These are phyloP conservation scores for Agaricus blazei DNA, from an alignment of 768 basidiomycete species.

Conservation along the genomic window DNA sequence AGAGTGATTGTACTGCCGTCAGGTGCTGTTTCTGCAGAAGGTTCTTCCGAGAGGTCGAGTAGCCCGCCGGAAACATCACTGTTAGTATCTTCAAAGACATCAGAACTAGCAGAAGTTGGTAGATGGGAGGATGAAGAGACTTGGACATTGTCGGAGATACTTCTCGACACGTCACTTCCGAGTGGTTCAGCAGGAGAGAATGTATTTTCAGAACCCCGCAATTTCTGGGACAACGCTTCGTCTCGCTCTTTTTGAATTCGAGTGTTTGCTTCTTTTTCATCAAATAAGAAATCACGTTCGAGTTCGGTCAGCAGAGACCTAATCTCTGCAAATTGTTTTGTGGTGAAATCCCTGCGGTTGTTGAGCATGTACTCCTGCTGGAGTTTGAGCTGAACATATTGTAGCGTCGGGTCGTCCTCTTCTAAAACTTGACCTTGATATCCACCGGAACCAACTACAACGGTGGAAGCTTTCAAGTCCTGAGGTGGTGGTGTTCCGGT, in stretches of 20 bases:
- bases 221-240: constrained; percentile 41
- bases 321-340: constrained; percentile 29
- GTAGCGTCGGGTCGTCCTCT: constrained; percentile 49
- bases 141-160: background rate
- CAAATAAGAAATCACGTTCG: constrained; percentile 65
- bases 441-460: background rate
- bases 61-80: constrained; percentile 56
- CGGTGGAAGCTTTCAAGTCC: background rate
- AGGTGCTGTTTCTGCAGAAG: constrained; percentile 51
- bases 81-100: constrained; percentile 49
- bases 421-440: constrained; percentile 20
- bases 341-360: constrained; percentile 20
- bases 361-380: constrained; percentile 42
- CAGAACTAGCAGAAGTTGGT: constrained; percentile 16
- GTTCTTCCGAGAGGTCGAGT: constrained; percentile 67
- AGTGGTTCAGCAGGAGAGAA: background rate
- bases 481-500: background rate
- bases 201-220: constrained; percentile 18
- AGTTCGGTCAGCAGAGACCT: constrained; percentile 37
- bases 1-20: constrained; percentile 48
- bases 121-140: background rate
- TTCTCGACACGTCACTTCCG: background rate
- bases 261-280: constrained; percentile 58
- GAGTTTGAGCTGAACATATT: constrained; percentile 62
- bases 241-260: constrained; percentile 50